Conservation (phyloP, 257 asterid genomes). For the Przewalskia tangutica region DNA sequence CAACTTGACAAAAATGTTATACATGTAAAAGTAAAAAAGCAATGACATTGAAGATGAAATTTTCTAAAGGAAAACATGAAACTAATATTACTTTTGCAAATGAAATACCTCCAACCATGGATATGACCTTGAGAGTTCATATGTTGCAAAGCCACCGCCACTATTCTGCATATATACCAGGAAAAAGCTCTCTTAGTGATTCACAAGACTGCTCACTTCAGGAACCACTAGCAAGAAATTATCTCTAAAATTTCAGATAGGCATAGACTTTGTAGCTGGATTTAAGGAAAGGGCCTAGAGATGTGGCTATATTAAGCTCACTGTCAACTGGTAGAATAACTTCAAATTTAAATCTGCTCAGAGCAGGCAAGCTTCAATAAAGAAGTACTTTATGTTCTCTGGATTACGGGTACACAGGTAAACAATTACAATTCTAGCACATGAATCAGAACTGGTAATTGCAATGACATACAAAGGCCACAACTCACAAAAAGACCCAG, state of each 20-base stretch:
- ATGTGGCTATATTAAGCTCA: slow-evolving; percentile 3
- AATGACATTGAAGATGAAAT: not conserved
- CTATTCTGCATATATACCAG: slow-evolving; percentile 50
- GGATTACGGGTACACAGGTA: not conserved
- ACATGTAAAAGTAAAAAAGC: not conserved
- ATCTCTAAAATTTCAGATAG: not conserved
- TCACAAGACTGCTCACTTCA: not conserved
- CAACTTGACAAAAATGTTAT: not conserved
- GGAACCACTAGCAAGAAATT: not conserved
- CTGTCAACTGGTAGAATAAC: not conserved
- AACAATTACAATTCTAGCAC: not conserved
- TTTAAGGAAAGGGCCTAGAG: not conserved
- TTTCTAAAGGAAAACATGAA: slow-evolving; percentile 2
- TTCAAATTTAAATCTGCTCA: not conserved
- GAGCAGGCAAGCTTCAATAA: not conserved
- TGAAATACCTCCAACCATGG: slow-evolving; percentile 90
- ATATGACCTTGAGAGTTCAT: slow-evolving; percentile 97
- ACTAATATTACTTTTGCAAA: not conserved
- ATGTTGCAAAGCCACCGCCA: slow-evolving; percentile 89
- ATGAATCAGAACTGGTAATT: not conserved
- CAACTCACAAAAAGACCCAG: not conserved
- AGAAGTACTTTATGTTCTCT: not conserved
- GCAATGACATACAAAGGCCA: not conserved
- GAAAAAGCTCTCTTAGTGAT: slow-evolving; percentile 18
- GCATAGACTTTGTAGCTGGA: not conserved